A percentile compares a stretch with the other conserved stretches of the same genome.
Evolutionary conservation across 73 alveolate genomes (phyloP).

Genomic region (Uronychia setigera): DNA sequence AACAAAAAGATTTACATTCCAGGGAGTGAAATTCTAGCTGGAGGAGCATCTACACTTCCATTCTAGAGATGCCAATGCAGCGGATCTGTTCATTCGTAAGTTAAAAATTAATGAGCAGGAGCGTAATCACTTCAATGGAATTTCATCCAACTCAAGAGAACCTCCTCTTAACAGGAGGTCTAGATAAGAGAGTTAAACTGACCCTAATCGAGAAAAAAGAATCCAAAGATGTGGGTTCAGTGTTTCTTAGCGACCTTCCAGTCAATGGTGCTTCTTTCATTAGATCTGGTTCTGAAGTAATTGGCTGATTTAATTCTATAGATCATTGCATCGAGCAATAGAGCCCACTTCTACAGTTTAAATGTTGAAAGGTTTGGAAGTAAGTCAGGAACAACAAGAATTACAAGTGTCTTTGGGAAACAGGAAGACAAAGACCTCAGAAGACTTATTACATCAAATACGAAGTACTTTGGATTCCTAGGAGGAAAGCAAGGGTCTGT

Average conservation of each 20-base stretch:
- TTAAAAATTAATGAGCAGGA: constrained; percentile 2
- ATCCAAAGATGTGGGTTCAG: constrained; percentile 52
- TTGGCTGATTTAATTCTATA: not conserved
- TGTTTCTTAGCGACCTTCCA: constrained; percentile 84
- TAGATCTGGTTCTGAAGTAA: constrained; percentile 41
- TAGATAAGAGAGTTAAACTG: constrained; percentile 81
- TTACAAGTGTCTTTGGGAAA: constrained; percentile 48
- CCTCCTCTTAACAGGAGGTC: constrained; percentile 76
- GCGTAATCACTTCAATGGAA: constrained; percentile 68
- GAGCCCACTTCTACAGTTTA: constrained; percentile 80
- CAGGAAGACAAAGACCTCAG: constrained; percentile 65
- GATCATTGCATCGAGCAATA: constrained; percentile 73
- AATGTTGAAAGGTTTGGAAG: constrained; percentile 44
- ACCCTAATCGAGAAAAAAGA: constrained; percentile 60
- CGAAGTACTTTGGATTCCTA: constrained; percentile 66
- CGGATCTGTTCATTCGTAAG: not conserved
- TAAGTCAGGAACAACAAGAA: constrained; percentile 62
- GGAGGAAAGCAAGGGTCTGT: constrained; percentile 68
- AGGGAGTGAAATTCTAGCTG: not conserved
- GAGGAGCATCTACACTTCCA: not conserved
- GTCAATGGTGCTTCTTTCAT: constrained; percentile 72
- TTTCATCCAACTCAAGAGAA: constrained; percentile 83
- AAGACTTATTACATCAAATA: constrained; percentile 66
- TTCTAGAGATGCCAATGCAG: not conserved
- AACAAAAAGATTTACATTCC: not conserved